Evolutionary conservation across 2,329 filamentous ascomycete species (phyloP), one percentile per base, ranked within the genome.

Genomic region (Phoma sp.): DNA sequence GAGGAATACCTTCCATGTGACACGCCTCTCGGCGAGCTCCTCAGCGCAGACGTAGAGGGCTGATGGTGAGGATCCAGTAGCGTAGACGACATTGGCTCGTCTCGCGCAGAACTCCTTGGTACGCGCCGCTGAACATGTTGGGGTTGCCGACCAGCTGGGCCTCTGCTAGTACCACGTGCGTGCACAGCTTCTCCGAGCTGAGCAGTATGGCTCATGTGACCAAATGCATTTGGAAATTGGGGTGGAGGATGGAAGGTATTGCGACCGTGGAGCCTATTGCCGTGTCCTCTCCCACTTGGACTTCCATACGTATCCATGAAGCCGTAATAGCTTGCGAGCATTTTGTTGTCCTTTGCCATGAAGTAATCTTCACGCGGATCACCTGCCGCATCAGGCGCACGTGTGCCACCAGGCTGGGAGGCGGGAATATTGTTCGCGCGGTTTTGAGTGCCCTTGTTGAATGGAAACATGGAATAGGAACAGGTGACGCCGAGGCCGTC

Each of bases 381-480:
- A 13, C 23, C n/a, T 3, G 30, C 30, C 6, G 59, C 48, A 6
- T 59, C 53, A 36, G 92, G 89, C n/a, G 81, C 59, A 65, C 73
- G 59, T 62, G 72, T 55, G 55, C 69, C 65, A 6, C 67, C 69
- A 27, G 60, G 65, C 65, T 75, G 62, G 54, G 76, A 75, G 62
- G 74, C 56, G 57, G 73, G 61, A n/a, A 76, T 74, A 60, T 82
- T 82, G 42, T 84, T 82, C 18, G 53, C 30, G 23, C 61, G 59
- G 37, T 66, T 66, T n/a, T 62, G 64, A 22, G 88, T 81, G 23
- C 88, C 89, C 72, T 92, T 93, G 74, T 96, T 93, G 78, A 98
- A 98, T 60, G 97, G 91, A 67, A 99, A 99, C 32, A 96, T 91
- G 3, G 95, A 95, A 77, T 97, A 98, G 1, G 93, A 97, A 75